A percentile compares a stretch with the other conserved stretches of the same genome.
Conservation (phyloP, 2,329 filamentous ascomycete species). For the Shiraia bambusicola region DNA sequence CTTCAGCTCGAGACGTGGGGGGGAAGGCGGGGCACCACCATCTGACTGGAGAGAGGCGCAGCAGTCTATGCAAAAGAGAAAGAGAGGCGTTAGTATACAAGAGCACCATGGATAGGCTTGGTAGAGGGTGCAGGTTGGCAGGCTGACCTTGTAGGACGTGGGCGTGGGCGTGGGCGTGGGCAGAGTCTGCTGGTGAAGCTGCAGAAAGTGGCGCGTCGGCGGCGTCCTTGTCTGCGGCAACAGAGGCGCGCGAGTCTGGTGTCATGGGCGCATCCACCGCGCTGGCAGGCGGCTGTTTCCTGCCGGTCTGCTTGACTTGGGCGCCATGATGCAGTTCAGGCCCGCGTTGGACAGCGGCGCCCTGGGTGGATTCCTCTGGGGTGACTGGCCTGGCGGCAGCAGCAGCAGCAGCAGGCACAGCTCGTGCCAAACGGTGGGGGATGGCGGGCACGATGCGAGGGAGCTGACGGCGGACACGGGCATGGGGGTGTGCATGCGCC, state of each 20-base stretch:
- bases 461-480: conserved; percentile 26
- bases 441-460: conserved; percentile 44
- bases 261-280: conserved; percentile 24
- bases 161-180: conserved; percentile 13
- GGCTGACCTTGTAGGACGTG: conserved; percentile 24
- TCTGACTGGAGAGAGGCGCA: too few species aligned
- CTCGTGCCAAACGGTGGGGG: conserved; percentile 37
- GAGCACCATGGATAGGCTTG: neutral
- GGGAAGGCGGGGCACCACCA: conserved; percentile 1
- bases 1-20: conserved; percentile 10
- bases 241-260: conserved; percentile 31
- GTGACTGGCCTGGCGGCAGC: conserved; percentile 29
- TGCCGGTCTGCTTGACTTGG: conserved; percentile 13
- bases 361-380: conserved; percentile 28
- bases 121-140: neutral
- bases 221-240: conserved; percentile 12
- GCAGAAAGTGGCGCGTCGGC: conserved; percentile 10
- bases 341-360: conserved; percentile 16
- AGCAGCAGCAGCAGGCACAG: conserved; percentile 19
- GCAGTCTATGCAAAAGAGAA: too few species aligned
- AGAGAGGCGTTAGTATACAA: too few species aligned
- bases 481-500: conserved; percentile 26
- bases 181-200: conserved; percentile 18
- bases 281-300: conserved; percentile 8
- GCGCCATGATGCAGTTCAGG: conserved; percentile 14